phyloP scores from a whole-genome alignment of 192 early-diverging fungal genomes.

The Entomortierella parvispora region DNA sequence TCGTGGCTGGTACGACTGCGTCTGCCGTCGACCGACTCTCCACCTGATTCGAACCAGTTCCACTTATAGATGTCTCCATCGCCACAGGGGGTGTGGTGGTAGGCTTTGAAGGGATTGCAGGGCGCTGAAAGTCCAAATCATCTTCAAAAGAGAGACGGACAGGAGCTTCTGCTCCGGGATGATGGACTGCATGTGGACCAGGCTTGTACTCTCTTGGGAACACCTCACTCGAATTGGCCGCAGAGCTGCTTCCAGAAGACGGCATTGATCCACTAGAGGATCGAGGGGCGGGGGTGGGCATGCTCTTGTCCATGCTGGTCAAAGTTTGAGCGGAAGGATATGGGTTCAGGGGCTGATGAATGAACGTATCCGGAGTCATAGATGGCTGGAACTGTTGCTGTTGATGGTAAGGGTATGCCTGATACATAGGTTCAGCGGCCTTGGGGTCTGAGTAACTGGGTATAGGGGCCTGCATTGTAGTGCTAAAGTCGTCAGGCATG shows the following conservation, averaged over 20 bases:
- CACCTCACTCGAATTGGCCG: neutral
- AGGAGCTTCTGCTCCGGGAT: slow-evolving; percentile 19
- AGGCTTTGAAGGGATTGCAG: neutral
- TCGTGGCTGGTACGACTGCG: neutral
- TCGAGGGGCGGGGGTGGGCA: too few relatives aligned
- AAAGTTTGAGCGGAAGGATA: too few relatives aligned
- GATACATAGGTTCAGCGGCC: neutral
- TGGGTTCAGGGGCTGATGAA: too few relatives aligned
- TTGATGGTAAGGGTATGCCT: neutral
- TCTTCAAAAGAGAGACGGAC: slow-evolving; percentile 24
- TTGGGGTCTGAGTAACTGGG: neutral
- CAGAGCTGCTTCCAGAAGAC: neutral
- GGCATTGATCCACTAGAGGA: too few relatives aligned
- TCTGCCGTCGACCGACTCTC: too few relatives aligned
- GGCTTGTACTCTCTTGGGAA: slow-evolving; percentile 8
- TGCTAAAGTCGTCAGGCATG: neutral
- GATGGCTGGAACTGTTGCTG: slow-evolving; percentile 8
- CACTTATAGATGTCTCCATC: neutral
- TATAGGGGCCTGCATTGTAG: neutral
- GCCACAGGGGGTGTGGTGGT: neutral
- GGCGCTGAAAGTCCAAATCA: neutral
- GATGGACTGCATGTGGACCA: slow-evolving; percentile 42
- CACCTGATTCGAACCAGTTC: too few relatives aligned
- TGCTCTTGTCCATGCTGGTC: too few relatives aligned
- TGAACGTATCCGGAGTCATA: too few relatives aligned